Evolutionary conservation across 371 early-diverging fungal genomes (phyloP), one percentile per base, ranked within the genome.

Genomic region (Zopfochytrium polystomum): DNA sequence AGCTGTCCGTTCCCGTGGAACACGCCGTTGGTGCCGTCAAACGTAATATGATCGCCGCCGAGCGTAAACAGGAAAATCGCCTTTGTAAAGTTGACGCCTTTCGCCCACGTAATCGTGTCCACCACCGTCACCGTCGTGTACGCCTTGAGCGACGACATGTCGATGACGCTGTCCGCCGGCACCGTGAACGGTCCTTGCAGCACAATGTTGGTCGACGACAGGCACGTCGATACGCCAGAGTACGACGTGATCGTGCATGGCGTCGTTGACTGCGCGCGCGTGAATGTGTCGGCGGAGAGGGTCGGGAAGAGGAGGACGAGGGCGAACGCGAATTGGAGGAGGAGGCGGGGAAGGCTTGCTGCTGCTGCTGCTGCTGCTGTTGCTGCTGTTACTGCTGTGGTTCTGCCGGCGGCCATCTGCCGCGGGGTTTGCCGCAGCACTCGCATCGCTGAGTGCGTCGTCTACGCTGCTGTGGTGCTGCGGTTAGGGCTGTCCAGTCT

Each of bases 1-100:
- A 32, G 25, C 63, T 58, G 31, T 33, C 56, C 52, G 26, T 58
- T 18, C 52, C 56, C 58, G 45, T 57, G 34, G 11, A 61, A 27
- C 29, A 22, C 22, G n/a, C 52, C 52, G 22, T n/a, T 48, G 49
- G 11, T 7, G 38, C 49, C 49, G 22, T 48, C 20, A 26, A 48
- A 48, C 13, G 7, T 13, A 22, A 48, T 22, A 20, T 22, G 11
- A 26, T 7, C 20, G 49, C 49, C 49, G 49, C 49, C 49, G 9
- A 48, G 22, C 22, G 49, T 48, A 22, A 48, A 22, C 9, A 48
- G 49, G 13, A 7, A 48, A 20, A 9, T 48, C 11, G 20, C 7
- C 49, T 48, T 48, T n/a, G 49, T 48, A 7, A 48, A 20, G 13
- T 7, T 48, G 49, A 13, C 22, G 11, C 11, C 7, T 7, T 48